Percentiles rank a stretch among this genome's conserved stretches.
phyloP scores from a whole-genome alignment of 352 stramenopile genomes.

The Phytophthora nicotianae region DNA sequence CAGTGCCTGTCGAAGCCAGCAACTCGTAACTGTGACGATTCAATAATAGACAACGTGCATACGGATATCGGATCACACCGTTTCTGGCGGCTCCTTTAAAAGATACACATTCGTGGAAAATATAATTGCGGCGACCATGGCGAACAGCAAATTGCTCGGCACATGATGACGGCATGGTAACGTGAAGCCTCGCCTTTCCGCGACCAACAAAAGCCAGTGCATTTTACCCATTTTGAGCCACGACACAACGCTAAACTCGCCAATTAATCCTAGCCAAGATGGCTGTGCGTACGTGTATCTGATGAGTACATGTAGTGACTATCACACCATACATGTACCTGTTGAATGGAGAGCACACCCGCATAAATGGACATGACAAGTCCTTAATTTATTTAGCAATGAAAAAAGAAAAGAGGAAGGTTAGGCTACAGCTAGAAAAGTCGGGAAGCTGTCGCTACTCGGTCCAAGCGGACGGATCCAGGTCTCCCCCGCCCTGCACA shows the following conservation, averaged over 20 bases:
- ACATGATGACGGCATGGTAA: slow-evolving; percentile 19
- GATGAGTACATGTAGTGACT: neutral
- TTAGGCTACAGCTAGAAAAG: slow-evolving; percentile 35
- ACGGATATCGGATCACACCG: no score
- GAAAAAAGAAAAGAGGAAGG: slow-evolving; percentile 32
- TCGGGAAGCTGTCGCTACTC: slow-evolving; percentile 21
- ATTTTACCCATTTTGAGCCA: slow-evolving; percentile 9
- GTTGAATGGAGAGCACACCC: no score
- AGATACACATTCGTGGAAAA: neutral
- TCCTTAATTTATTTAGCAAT: slow-evolving; percentile 56
- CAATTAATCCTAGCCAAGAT: slow-evolving; percentile 11
- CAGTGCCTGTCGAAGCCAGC: no score
- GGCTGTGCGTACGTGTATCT: no score
- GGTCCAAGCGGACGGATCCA: slow-evolving; percentile 17
- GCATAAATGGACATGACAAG: slow-evolving; percentile 26
- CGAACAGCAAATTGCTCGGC: slow-evolving; percentile 17
- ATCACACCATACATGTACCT: neutral
- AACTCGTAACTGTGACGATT: slow-evolving; percentile 12
- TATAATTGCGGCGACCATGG: neutral
- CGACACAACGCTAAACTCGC: neutral
- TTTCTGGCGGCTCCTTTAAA: slow-evolving; percentile 8
- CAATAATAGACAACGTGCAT: slow-evolving; percentile 41
- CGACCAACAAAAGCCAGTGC: slow-evolving; percentile 19
- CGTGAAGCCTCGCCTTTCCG: slow-evolving; percentile 16
- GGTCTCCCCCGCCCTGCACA: slow-evolving; percentile 12